Base-by-base conservation (phyloP, 495 filamentous ascomycete species). In the Penicillium tannophilum region DNA sequence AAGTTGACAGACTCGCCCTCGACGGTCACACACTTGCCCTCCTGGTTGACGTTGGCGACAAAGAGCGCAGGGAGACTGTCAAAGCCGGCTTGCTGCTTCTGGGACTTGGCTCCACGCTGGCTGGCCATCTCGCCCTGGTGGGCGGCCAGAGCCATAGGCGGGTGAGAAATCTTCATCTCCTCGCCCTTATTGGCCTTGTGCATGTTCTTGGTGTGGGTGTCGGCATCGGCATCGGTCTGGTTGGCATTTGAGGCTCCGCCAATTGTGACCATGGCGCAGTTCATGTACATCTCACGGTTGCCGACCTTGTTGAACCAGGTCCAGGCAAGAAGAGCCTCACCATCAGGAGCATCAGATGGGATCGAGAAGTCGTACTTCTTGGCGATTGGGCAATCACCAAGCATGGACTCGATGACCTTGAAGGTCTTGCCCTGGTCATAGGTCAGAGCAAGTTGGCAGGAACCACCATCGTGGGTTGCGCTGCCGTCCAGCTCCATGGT, bases 261-360 rank as follows among this genome's bases (percentile, higher is more conserved):
- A 61, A 96, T 82, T 6, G 80, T 84, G 47, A 93, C 80, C 19
- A 89, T 83, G 4, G 88, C 89, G 60, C 93, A 97, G 82, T 93
- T 92, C 92, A 95, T 96, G 80, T 96, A 96, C 84, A 95, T 91
- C 71, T 97, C 93, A 20, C 91, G 84, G 76, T 92, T 91, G 49
- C 91, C 91, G 53, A 92, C 69, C 61, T 87, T 87, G 84, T 97
- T 97, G 78, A 93, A 88, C 93, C 93, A 97, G 4, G 89, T 88
- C 85, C 91, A 96, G 16, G 88, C 88, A 44, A 97, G 76, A 2
- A 86, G 85, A 3, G 85, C 90, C 45, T 84, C 65, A 1, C 81
- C 82, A 4, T 59, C 54, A 2, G 75, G 74, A 12, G 77, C 75
- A 53, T 76, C 74, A 1, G 65, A 63, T 14, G 82, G 82, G 19